Conservation (phyloP, 177 flowering plant species). For the Vitis hybrid region DNA sequence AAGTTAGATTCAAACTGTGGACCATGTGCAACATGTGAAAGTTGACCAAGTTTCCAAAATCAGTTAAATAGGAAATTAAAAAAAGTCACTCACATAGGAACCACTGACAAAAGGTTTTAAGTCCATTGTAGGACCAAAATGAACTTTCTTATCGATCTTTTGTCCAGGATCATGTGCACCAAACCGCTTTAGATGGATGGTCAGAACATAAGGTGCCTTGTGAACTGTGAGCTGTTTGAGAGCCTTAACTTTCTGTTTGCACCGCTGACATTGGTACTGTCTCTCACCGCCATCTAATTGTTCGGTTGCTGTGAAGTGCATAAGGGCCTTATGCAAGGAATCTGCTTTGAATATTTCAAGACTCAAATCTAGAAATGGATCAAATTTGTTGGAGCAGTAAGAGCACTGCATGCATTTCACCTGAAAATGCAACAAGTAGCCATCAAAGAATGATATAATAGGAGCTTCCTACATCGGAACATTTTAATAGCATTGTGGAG, state of each 20-base stretch:
- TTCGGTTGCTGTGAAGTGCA: slow-evolving; percentile 75
- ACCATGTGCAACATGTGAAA: too few species aligned
- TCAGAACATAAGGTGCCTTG: slow-evolving; percentile 90
- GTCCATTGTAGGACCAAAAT: slow-evolving; percentile 67
- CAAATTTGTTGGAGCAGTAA: slow-evolving; percentile 77
- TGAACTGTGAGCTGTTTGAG: slow-evolving; percentile 82
- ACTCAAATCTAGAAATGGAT: slow-evolving; percentile 95
- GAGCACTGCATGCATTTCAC: slow-evolving; percentile 91
- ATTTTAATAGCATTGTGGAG: not conserved
- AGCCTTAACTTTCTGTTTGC: slow-evolving; percentile 95
- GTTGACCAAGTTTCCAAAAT: too few species aligned
- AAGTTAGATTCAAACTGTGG: too few species aligned
- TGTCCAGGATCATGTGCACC: slow-evolving; percentile 65
- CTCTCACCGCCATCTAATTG: slow-evolving; percentile 87
- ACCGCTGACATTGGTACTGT: slow-evolving; percentile 81
- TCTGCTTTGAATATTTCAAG: slow-evolving; percentile 87
- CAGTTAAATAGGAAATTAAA: not conserved
- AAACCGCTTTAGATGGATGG: slow-evolving; percentile 91
- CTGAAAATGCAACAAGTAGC: slow-evolving; percentile 39
- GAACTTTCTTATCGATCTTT: slow-evolving; percentile 77
- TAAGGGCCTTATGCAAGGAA: slow-evolving; percentile 73
- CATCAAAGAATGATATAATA: not conserved
- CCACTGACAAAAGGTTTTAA: slow-evolving; percentile 84
- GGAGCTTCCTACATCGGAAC: not conserved
- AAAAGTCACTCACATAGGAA: slow-evolving; percentile 62